Evolutionary conservation across 495 filamentous ascomycete genomes (phyloP), one percentile per base, ranked within the genome.

Genomic region (Podospora anserina): DNA sequence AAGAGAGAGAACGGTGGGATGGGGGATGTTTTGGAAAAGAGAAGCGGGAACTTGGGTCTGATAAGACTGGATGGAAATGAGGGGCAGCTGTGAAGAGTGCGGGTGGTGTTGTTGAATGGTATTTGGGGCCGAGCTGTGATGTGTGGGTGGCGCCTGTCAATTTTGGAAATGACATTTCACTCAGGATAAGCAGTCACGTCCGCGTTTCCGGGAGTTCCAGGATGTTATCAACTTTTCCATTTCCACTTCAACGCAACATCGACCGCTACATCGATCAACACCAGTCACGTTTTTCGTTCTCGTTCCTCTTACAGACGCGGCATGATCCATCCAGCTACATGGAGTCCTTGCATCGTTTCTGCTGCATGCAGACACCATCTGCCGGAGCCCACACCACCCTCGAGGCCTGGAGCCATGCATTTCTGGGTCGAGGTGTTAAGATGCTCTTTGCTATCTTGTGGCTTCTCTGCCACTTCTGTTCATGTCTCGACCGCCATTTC

Each of bases 271-370:
- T 49, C 13, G 39, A 13, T 20, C 55, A 58, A 58, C 55, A 19
- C 55, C 55, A 58, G 55, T 58, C 55, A 26, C 23, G 19, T 11
- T 58, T 58, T 58, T 58, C 55, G n/a, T 49, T 49, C 39, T 49
- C 39, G 39, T 49, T 49, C 13, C 39, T 13, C 9, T 13, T 49
- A 3, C 9, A 13, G 39, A 49, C 13, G 39, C 7, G 39, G 13
- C 39, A 16, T 49, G 39, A 49, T 49, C 39, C 15, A 49, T 49
- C 39, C 6, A 11, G 39, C 39, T 11, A 32, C 15, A 49, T 49
- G 39, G 39, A 5, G 39, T 49, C 15, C 13, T 18, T 49, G 39
- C 13, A 49, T 49, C 9, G 39, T 49, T 49, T 49, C 39, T 49
- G 39, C 39, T 11, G 20, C 20, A 23, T 23, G 20, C 20, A 23